Evolutionary conservation across 1,284 basidiomycete genomes (phyloP), one percentile per base, ranked within the genome.

Genomic region (Tetrapyrgos nigripes): DNA sequence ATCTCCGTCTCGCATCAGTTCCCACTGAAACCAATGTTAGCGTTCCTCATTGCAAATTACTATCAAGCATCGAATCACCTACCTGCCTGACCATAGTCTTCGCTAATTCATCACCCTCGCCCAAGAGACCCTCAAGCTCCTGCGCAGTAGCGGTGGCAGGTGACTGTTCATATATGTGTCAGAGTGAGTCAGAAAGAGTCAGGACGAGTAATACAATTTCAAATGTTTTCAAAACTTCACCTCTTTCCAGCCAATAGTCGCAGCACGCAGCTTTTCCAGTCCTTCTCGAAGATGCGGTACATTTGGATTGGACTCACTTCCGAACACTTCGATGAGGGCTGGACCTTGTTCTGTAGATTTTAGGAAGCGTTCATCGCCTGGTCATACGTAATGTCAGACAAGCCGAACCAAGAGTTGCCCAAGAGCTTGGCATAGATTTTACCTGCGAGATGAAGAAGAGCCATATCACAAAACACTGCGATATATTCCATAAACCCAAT

Each of bases 341-440:
- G 35, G 54, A 26, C 59, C 62, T 33, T 61, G 28, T 8, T 62
- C 59, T 17, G 51, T 51, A 5, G 11, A 51, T 6, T 55, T 63
- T 26, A 70, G 65, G 58, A 72, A 71, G 13, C 63, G 50, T 48
- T 68, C 64, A 52, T 72, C 70, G 24, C 70, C 70, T 71, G 24
- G 19, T 14, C 17, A 19, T 5, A 40, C 13, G 17, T 11, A 40
- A 40, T 9, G 17, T 5, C 13, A 4, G 19, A 40, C 8, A n/a
- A 40, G 31, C 8, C 8, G 14, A 33, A 33, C 8, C 31, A 33
- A 14, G 31, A 33, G 14, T 14, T 8, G 31, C 8, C 8, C 31
- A 33, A 33, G 31, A 33, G 8, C 31, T 33, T 8, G 33, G 49
- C 37, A 23, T 28, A 23, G 11, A 51, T 17, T 17, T 45, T 50